Evolutionary conservation across 2,329 filamentous ascomycete genomes (phyloP), one percentile per base, ranked within the genome.

Genomic region (Periglandula ipomoeae): DNA sequence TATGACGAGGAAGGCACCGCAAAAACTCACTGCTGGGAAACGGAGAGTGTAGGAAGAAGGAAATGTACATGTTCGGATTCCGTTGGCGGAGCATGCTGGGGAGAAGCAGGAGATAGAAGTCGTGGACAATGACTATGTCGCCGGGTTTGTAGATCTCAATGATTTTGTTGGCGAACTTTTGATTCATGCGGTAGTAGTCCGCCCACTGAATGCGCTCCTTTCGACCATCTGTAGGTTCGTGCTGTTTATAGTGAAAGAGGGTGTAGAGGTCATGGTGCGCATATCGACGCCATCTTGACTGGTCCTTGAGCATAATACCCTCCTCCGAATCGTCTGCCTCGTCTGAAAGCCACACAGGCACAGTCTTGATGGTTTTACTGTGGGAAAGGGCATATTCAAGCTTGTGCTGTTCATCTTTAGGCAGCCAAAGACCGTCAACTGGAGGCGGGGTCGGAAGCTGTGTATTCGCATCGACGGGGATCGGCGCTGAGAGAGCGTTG

Each of bases 11-110:
- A 49, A 96, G 73, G 65, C 90, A 95, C 43, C 90, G 82, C 64
- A 96, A 81, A 63, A 95, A 96, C 67, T 97, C 93, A 73, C 88
- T 95, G 68, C 89, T 95, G 30, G 91, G 91, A 67, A 97, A 97
- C 0, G 91, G 91, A 41, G 89, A 85, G 67, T 97, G 91, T 42
- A 97, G 74, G 72, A 89, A 97, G 72, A 96, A 96, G 47, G 89
- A 85, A 61, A 96, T 90, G 70, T 95, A 94, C 68, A 95, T 87
- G 65, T 89, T 87, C 4, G 89, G 87, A 17, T 90, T 74, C 38
- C 85, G 81, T 65, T 95, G 89, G 43, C 91, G 84, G 51, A 97
- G 73, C 71, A 97, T 82, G 67, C 83, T 89, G 2, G 93, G 91
- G 4, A 97, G 78, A 22, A 97, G 75, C 65, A 97, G 82, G 43